Evolutionary conservation across 257 asterid species (phyloP).

Genomic region (Solanum sejunctum): DNA sequence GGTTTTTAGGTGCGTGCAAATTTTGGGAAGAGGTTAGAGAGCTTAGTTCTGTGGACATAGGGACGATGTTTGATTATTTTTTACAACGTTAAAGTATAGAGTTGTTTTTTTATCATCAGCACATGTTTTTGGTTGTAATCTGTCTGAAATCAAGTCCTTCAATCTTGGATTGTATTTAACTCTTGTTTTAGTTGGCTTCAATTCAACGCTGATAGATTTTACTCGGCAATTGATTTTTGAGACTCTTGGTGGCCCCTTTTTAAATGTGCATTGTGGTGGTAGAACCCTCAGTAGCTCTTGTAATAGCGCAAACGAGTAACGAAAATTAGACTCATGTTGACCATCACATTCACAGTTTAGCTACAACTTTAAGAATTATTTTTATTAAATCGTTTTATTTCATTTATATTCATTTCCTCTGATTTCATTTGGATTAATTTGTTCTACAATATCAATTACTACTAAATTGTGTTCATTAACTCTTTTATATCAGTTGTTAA

Average conservation of each 20-base stretch:
- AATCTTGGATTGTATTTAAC: not conserved
- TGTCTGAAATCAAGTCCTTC: not conserved
- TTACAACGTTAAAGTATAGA: not conserved
- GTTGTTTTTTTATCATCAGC: not conserved
- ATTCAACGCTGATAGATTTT: not conserved
- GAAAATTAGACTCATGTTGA: too few relatives aligned
- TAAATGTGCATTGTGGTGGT: not conserved
- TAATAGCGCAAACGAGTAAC: not conserved
- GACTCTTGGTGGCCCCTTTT: not conserved
- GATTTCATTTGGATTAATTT: not conserved
- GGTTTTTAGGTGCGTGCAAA: not conserved
- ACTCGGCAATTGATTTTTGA: not conserved
- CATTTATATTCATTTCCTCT: not conserved
- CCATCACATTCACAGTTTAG: too few relatives aligned
- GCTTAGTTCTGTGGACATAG: not conserved
- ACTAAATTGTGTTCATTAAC: not conserved
- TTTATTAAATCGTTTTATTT: too few relatives aligned
- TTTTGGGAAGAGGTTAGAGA: slow-evolving; percentile 1
- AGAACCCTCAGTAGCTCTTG: not conserved
- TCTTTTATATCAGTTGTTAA: too few relatives aligned
- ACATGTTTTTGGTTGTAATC: not conserved
- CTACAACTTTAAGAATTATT: too few relatives aligned
- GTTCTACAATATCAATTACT: too few relatives aligned
- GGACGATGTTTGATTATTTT: not conserved
- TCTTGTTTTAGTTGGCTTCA: not conserved